Conservation (phyloP, 2,329 filamentous ascomycete species). For the Chaetomium globosum region DNA sequence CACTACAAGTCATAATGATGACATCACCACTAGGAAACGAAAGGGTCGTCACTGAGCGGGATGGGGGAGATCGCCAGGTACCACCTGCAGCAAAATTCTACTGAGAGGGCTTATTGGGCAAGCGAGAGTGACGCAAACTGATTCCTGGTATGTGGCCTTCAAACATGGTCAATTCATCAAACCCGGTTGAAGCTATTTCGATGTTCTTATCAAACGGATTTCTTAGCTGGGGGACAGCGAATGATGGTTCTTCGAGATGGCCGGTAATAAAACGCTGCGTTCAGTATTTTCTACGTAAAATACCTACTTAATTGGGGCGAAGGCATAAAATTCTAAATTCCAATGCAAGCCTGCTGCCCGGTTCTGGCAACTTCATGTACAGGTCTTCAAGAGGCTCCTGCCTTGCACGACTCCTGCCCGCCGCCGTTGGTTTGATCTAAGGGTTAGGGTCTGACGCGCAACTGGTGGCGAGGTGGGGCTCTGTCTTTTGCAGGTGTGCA, state of each 20-base stretch:
- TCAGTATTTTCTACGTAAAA: not conserved
- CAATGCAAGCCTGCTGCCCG: too few species aligned
- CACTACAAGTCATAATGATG: not conserved
- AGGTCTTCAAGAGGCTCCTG: too few species aligned
- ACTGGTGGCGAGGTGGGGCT: not conserved
- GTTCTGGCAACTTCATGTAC: not conserved
- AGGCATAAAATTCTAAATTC: not conserved
- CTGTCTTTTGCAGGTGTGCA: constrained; percentile 30
- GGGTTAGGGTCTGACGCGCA: not conserved
- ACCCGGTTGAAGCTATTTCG: not conserved
- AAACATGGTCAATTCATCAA: not conserved
- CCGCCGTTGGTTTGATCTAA: not conserved
- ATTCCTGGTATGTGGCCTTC: too few species aligned
- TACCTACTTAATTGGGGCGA: not conserved
- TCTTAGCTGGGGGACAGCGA: not conserved
- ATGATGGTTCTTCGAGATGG: not conserved
- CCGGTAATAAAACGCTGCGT: not conserved
- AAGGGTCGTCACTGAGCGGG: not conserved
- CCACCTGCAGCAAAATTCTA: not conserved
- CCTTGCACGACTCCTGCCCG: not conserved
- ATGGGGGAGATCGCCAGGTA: not conserved
- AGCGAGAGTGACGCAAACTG: too few species aligned
- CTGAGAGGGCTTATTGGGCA: not conserved
- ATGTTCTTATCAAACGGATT: not conserved
- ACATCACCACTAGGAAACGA: constrained; percentile 12